Evolutionary conservation across 192 early-diverging fungal genomes (phyloP), one percentile per base, ranked within the genome.

Genomic region (Fimicolochytrium jonesii): DNA sequence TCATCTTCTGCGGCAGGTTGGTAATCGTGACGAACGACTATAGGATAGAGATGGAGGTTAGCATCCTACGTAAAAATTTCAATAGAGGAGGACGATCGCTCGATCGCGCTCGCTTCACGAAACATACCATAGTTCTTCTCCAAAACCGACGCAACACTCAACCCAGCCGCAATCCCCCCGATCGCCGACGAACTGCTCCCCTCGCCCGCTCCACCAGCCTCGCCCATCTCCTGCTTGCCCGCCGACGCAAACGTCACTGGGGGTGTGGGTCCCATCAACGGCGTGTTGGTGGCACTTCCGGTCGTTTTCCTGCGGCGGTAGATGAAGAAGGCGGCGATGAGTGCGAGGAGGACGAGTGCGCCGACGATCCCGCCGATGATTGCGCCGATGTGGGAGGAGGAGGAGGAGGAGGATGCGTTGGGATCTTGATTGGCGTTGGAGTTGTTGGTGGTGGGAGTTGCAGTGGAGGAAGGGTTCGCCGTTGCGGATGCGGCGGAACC

Each of bases 1-100:
- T 72, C 70, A 56, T 72, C 70, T 4, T 66, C 49, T n/a, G 65
- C 65, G 1, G 44, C 48, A 6, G 70, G 70, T 25, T 55, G 18
- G 55, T 72, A 72, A 13, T 61, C 65, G 29, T 61, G 53, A 28
- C 49, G 46, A 26, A 66, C 64, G 18, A 72, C 59, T 59, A 30
- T 20, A 42, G 17, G 0, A 42, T 42, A 1, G 0, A 15, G 41
- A 41, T 10, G 11, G 39, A 41, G 13, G 48, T 15, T 50, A 50
- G 25, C 13, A 1, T 50, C n/a, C n/a, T n/a, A n/a, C n/a, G n/a
- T n/a, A n/a, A n/a, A n/a, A n/a, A n/a, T n/a, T n/a, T n/a, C n/a
- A n/a, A n/a, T n/a, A n/a, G n/a, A n/a, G n/a, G n/a, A n/a, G n/a
- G n/a, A n/a, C n/a, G n/a, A n/a, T n/a, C n/a, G n/a, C n/a, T n/a